Base-by-base conservation (phyloP, 202 grass and related monocot genomes). In the Eragrostis tef region DNA sequence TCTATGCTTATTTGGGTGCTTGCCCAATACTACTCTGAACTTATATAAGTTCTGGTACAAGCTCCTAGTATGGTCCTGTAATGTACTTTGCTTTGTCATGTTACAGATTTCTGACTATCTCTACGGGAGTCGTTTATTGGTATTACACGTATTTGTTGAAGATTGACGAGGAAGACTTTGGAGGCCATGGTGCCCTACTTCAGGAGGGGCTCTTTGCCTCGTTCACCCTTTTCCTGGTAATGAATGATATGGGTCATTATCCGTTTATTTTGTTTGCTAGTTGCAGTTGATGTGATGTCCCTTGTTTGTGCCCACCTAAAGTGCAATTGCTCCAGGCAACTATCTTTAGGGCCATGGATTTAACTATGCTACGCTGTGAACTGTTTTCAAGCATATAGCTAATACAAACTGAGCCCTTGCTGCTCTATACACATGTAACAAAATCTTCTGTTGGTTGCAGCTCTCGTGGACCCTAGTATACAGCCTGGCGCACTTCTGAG, bases 191-290 rank as follows among this genome's bases (percentile, higher is more conserved):
- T 20, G 83, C 90, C 20, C 79, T 97, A 74, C 88, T 93, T 70
- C 91, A 97, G 75, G 94, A 97, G 75, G 94, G 94, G 9, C 87
- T 97, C 56, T 97, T 97, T 31, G 94, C 94, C 20, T 93, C 94
- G 24, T 89, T 93, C 79, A 91, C 84, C 52, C 89, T 97, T 70
- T 97, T 97, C 82, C 44, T 97, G 88, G 94, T 97, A 93, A 27
- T 67, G 64, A 43, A 21, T 19, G 3, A 11, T 3, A 15, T 51
- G 12, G 13, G 14, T 51, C 0, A 16, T 31, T 31, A 31, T 31
- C 29, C 29, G 29, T 31, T 31, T 31, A 31, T 31, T 31, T 3
- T 31, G 29, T 31, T 31, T 3, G 19, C 51, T 17, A 52, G 17
- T 53, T 53, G 51, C 51, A 53, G 17, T 53, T 17, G 51, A 53